These are phyloP conservation scores for Brettanomyces naardenensis DNA, from an alignment of 805 yeast species.

Conservation along the genomic window DNA sequence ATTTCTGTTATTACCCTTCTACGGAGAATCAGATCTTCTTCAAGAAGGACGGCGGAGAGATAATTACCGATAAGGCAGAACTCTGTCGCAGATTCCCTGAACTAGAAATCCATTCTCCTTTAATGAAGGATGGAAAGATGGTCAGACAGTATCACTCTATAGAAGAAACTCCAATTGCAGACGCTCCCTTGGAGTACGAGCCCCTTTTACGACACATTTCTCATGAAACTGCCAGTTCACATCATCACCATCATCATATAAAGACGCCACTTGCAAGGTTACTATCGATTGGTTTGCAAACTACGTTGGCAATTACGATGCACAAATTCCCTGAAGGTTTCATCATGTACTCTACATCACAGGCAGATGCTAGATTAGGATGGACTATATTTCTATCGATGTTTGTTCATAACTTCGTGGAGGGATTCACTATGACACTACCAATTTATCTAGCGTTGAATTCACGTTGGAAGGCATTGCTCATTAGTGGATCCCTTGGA, in stretches of 20 bases:
- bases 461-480: conserved; percentile 52
- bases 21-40: conserved; percentile 28
- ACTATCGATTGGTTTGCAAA: conserved; percentile 85
- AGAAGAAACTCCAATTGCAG: neutral
- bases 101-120: conserved; percentile 25
- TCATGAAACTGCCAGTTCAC: neutral
- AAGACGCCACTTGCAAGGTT: conserved; percentile 70
- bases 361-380: conserved; percentile 63
- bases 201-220: no score
- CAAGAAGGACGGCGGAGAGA: conserved; percentile 13
- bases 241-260: conserved; percentile 69
- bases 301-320: conserved; percentile 76
- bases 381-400: conserved; percentile 75
- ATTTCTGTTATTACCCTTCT: conserved; percentile 27
- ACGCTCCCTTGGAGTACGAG: no score
- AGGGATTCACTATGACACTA: conserved; percentile 89
- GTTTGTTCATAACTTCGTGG: conserved; percentile 84
- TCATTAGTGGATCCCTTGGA: conserved; percentile 63
- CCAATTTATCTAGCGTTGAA: conserved; percentile 78
- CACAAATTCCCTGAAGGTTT: conserved; percentile 97
- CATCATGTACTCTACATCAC: conserved; percentile 71
- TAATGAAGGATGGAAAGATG: conserved; percentile 16
- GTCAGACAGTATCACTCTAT: neutral
- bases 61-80: conserved; percentile 19
- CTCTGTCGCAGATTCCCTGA: conserved; percentile 22